phyloP scores from a whole-genome alignment of 1,139 yeast genomes.

The Saccharomyces hybrid region DNA sequence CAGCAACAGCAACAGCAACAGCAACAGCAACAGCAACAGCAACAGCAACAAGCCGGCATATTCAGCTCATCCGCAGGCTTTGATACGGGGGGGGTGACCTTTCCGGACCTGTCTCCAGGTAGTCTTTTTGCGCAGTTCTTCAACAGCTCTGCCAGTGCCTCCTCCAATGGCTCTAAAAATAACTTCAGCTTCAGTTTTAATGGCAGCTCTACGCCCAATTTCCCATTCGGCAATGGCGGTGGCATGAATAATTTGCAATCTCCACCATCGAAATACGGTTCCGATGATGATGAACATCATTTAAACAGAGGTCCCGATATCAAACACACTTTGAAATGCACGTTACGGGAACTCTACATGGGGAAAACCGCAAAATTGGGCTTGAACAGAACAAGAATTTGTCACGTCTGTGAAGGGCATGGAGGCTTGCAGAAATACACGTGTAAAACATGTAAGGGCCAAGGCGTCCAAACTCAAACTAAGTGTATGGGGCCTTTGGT shows the following conservation, averaged over 20 bases:
- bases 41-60: not conserved
- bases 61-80: not conserved
- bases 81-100: slow-evolving; percentile 14
- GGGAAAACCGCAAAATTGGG: slow-evolving; percentile 44
- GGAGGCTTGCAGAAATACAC: slow-evolving; percentile 36
- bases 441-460: slow-evolving; percentile 36
- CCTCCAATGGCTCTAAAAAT: slow-evolving; percentile 17
- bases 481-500: slow-evolving; percentile 24
- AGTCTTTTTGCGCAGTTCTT: slow-evolving; percentile 35
- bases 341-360: slow-evolving; percentile 40
- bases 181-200: slow-evolving; percentile 1
- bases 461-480: slow-evolving; percentile 19
- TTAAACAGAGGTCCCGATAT: slow-evolving; percentile 38
- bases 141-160: slow-evolving; percentile 1
- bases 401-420: slow-evolving; percentile 38
- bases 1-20: not conserved
- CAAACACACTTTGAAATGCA: slow-evolving; percentile 39
- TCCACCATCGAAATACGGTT: slow-evolving; percentile 7
- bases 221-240: not conserved
- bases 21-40: too few species aligned
- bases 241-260: slow-evolving; percentile 1
- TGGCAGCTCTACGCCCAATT: not conserved
- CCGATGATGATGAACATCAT: not conserved
- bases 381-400: slow-evolving; percentile 37
- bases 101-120: slow-evolving; percentile 22